phyloP scores from a whole-genome alignment of 495 filamentous ascomycete species.

The Mycothermus thermophilus region DNA sequence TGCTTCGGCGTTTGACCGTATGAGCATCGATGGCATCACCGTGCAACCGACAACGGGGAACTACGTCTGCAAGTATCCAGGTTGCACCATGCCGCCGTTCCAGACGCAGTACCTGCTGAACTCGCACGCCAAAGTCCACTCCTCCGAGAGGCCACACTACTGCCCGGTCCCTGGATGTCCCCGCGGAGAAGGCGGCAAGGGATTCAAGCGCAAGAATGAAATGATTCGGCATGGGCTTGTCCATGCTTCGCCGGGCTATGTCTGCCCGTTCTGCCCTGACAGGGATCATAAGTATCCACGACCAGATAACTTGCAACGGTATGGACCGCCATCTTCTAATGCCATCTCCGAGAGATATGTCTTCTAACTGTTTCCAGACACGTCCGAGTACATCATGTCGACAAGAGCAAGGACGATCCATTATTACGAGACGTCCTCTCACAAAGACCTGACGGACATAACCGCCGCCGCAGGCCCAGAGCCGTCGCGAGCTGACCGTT shows the following conservation, averaged over 20 bases:
- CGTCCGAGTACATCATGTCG: slow-evolving; percentile 75
- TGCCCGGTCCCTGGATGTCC: slow-evolving; percentile 72
- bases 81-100: slow-evolving; percentile 74
- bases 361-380: slow-evolving; percentile 40
- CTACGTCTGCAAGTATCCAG: slow-evolving; percentile 23
- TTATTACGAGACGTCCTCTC: slow-evolving; percentile 63
- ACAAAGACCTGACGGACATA: slow-evolving; percentile 74
- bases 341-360: neutral
- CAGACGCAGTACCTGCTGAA: slow-evolving; percentile 73
- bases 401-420: slow-evolving; percentile 77
- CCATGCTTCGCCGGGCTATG: slow-evolving; percentile 88
- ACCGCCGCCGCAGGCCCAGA: slow-evolving; percentile 66
- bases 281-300: slow-evolving; percentile 92
- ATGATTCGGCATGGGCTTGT: slow-evolving; percentile 97
- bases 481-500: slow-evolving; percentile 10
- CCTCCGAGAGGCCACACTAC: slow-evolving; percentile 77
- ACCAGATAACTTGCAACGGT: slow-evolving; percentile 97
- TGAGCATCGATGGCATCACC: slow-evolving; percentile 39
- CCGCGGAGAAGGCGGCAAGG: slow-evolving; percentile 70
- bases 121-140: slow-evolving; percentile 97
- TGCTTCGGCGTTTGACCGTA: slow-evolving; percentile 30
- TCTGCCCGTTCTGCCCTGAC: slow-evolving; percentile 94
- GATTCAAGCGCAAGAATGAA: slow-evolving; percentile 98
- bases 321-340: slow-evolving; percentile 11
- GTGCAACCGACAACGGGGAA: slow-evolving; percentile 19